Evolutionary conservation across 202 grass and related monocot genomes (phyloP).

Genomic region (Bolboschoenoplectus hybrid): DNA sequence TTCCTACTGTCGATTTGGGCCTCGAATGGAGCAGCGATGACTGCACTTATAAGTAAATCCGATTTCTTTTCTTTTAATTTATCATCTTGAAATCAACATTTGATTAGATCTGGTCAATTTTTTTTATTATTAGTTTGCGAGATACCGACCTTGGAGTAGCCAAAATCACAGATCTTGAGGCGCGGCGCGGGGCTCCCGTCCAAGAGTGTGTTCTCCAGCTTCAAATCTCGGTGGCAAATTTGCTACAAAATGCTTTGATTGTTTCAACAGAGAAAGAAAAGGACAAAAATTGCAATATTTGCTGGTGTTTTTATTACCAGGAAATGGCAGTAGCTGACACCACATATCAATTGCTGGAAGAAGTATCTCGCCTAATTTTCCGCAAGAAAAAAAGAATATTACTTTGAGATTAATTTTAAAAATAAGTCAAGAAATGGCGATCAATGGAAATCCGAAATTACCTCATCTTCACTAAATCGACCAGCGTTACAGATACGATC

Average conservation of each 20-base stretch:
- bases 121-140: not conserved
- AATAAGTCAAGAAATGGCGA: not conserved
- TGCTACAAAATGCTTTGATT: constrained; percentile 55
- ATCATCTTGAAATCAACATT: constrained; percentile 7
- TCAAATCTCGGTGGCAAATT: constrained; percentile 99
- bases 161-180: constrained; percentile 99
- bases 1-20: constrained; percentile 92
- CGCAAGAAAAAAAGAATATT: not conserved
- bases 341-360: constrained; percentile 93
- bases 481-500: constrained; percentile 85
- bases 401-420: constrained; percentile 15
- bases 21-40: constrained; percentile 82
- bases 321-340: constrained; percentile 97
- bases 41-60: constrained; percentile 39
- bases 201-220: constrained; percentile 88
- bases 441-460: constrained; percentile 37
- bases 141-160: constrained; percentile 80
- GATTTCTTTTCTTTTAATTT: not conserved
- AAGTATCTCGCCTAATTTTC: constrained; percentile 76
- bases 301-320: constrained; percentile 55
- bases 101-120: constrained; percentile 10
- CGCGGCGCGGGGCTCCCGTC: constrained; percentile 79
- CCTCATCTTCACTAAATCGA: constrained; percentile 98
- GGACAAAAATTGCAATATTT: not conserved
- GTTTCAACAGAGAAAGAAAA: not conserved